Evolutionary conservation across 1,284 basidiomycete genomes (phyloP).

Genomic region (Ganoderma sinense): DNA sequence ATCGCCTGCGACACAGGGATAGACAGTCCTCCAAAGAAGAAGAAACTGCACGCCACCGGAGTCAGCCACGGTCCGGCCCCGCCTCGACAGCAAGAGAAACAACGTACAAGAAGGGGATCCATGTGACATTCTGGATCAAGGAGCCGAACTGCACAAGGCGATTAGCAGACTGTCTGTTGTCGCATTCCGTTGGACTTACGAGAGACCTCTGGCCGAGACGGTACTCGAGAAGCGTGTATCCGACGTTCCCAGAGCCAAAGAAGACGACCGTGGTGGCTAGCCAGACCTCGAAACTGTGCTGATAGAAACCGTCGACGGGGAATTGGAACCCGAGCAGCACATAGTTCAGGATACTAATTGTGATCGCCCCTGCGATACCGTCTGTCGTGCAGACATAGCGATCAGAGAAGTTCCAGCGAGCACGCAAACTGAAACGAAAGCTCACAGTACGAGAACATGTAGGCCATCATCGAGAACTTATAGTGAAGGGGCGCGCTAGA

Average conservation of each 20-base stretch:
- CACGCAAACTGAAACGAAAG: background rate
- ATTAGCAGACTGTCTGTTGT: slow-evolving; percentile 5
- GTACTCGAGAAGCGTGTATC: slow-evolving; percentile 56
- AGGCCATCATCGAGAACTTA: slow-evolving; percentile 53
- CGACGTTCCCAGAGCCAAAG: slow-evolving; percentile 55
- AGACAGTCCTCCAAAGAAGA: slow-evolving; percentile 63
- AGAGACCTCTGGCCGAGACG: slow-evolving; percentile 50
- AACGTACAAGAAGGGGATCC: slow-evolving; percentile 56
- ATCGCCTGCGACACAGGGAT: slow-evolving; percentile 57
- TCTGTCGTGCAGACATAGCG: slow-evolving; percentile 32
- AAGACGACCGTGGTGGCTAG: slow-evolving; percentile 62
- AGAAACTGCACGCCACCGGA: slow-evolving; percentile 45
- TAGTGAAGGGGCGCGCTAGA: slow-evolving; percentile 49
- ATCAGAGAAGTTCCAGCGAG: slow-evolving; percentile 4
- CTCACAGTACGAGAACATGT: slow-evolving; percentile 55
- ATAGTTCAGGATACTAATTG: slow-evolving; percentile 50
- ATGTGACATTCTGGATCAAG: slow-evolving; percentile 52
- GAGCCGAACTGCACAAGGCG: slow-evolving; percentile 36
- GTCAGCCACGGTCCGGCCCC: slow-evolving; percentile 19
- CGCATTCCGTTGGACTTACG: slow-evolving; percentile 24
- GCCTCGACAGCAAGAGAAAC: background rate
- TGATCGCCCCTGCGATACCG: slow-evolving; percentile 48
- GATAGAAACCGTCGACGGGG: slow-evolving; percentile 54
- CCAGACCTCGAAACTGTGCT: slow-evolving; percentile 53
- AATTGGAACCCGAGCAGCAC: slow-evolving; percentile 55